phyloP scores from a whole-genome alignment of 176 grass and related monocot species.

The Juncus inflexus region DNA sequence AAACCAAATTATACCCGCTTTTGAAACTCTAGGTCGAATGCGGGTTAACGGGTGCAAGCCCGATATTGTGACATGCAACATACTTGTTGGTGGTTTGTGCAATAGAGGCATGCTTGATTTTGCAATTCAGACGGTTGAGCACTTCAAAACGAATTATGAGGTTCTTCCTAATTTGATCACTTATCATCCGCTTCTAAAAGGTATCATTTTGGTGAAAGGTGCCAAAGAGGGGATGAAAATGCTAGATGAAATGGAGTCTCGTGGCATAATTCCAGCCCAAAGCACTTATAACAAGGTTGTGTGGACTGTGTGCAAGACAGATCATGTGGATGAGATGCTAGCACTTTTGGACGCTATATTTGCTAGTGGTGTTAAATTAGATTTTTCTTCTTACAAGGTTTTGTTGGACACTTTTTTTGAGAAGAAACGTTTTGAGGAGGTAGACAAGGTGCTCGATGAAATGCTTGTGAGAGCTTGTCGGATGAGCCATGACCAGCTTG shows the following conservation, averaged over 20 bases:
- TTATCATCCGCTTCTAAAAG: slow-evolving; percentile 34
- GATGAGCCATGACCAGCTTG: slow-evolving; percentile 21
- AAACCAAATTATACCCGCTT: slow-evolving; percentile 16
- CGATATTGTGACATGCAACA: slow-evolving; percentile 34
- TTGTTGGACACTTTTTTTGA: slow-evolving; percentile 31
- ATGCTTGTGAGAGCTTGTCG: slow-evolving; percentile 17
- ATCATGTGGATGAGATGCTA: slow-evolving; percentile 15
- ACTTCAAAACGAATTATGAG: slow-evolving; percentile 18
- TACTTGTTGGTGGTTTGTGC: slow-evolving; percentile 35
- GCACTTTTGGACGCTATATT: slow-evolving; percentile 29
- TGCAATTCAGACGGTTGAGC: slow-evolving; percentile 22
- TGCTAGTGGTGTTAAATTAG: slow-evolving; percentile 25
- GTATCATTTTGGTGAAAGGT: slow-evolving; percentile 19
- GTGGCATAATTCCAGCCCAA: slow-evolving; percentile 32
- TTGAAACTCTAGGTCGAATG: slow-evolving; percentile 35
- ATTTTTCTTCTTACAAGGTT: slow-evolving; percentile 25
- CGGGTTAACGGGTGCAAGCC: slow-evolving; percentile 20
- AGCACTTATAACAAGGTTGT: slow-evolving; percentile 39
- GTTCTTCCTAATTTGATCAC: slow-evolving; percentile 36
- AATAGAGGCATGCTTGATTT: slow-evolving; percentile 33
- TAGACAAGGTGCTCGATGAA: slow-evolving; percentile 28
- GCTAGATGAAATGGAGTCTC: slow-evolving; percentile 33
- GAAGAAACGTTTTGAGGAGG: slow-evolving; percentile 25
- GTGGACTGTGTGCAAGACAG: slow-evolving; percentile 32
- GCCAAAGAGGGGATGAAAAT: slow-evolving; percentile 22